Evolutionary conservation across 1,284 basidiomycete species (phyloP), one percentile per base, ranked within the genome.

Genomic region (Kwoniella shivajii): DNA sequence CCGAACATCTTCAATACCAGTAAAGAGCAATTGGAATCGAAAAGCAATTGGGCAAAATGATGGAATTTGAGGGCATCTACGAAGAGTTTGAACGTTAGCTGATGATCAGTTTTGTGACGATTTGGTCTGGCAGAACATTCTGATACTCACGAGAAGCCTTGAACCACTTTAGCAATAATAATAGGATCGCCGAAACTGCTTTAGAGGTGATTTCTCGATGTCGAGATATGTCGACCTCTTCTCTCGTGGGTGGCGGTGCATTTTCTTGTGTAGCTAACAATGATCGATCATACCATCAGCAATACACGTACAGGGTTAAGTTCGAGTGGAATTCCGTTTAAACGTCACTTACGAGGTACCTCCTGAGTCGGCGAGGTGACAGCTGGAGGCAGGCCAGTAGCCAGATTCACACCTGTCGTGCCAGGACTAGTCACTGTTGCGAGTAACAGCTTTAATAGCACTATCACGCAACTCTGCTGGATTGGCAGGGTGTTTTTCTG

Each of bases 191-290:
- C 18, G 94, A 97, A 6, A 98, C 90, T 0, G 92, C 93, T 78
- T 99, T 99, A 6, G 91, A 92, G 0, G 92, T 95, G 67, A 99
- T 96, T 77, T 99, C 96, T 36, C 96, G 89, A 78, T 99, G 96
- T 6, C 96, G 86, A 33, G 87, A 88, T 38, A 96, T 89, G 73
- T 99, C 96, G 53, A 93, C 86, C 66, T 99, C 96, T 64, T 98
- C 94, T n/a, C 92, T 80, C 1, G 89, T 89, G 4, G 86, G 89
- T 0, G 89, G 87, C 1, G 88, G 79, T 3, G 84, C 82, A 6
- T 65, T 62, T 6, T 64, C 60, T 3, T 83, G 82, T 53, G 86
- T 63, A 65, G 57, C 45, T 11, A 26, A 10, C 18, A 38, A 22
- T 20, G 38, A 39, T 39, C 38, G 22, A 39, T 18, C n/a, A n/a